Percentiles rank a stretch among this genome's conserved stretches.
These are phyloP conservation scores for Ilex aquifolium DNA, from an alignment of 257 asterid species.

Conservation along the genomic window DNA sequence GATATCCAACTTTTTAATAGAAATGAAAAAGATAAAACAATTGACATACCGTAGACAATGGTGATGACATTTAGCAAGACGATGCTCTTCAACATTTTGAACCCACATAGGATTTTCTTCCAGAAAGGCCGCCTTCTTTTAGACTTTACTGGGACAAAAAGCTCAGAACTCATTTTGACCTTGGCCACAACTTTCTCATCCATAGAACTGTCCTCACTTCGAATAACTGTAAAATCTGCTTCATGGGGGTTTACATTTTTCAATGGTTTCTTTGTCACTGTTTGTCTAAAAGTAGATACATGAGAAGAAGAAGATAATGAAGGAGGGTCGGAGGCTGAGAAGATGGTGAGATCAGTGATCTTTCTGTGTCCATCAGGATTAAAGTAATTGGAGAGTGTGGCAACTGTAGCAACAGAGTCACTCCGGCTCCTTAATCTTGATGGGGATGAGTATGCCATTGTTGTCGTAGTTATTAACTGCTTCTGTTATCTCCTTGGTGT, in stretches of 20 bases:
- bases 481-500: too few relatives aligned
- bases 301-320: slow-evolving; percentile 9
- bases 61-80: slow-evolving; percentile 50
- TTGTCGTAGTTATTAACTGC: too few relatives aligned
- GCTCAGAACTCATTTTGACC: neutral
- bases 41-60: slow-evolving; percentile 32
- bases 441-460: neutral
- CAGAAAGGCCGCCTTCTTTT: slow-evolving; percentile 21
- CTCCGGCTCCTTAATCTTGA: slow-evolving; percentile 25
- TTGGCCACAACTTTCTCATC: neutral
- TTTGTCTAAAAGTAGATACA: slow-evolving; percentile 7
- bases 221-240: too few relatives aligned
- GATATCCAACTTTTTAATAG: too few relatives aligned
- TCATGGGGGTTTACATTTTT: slow-evolving; percentile 9
- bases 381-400: slow-evolving; percentile 27
- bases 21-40: neutral
- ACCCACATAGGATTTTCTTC: slow-evolving; percentile 30
- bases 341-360: slow-evolving; percentile 24
- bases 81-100: slow-evolving; percentile 46
- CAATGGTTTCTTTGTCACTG: slow-evolving; percentile 12
- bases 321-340: too few relatives aligned
- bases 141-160: slow-evolving; percentile 10
- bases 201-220: too few relatives aligned
- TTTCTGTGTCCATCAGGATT: slow-evolving; percentile 24
- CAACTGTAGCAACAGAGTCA: slow-evolving; percentile 16